Base-by-base conservation (phyloP, 768 basidiomycete genomes). In the Termitomyces sp. region DNA sequence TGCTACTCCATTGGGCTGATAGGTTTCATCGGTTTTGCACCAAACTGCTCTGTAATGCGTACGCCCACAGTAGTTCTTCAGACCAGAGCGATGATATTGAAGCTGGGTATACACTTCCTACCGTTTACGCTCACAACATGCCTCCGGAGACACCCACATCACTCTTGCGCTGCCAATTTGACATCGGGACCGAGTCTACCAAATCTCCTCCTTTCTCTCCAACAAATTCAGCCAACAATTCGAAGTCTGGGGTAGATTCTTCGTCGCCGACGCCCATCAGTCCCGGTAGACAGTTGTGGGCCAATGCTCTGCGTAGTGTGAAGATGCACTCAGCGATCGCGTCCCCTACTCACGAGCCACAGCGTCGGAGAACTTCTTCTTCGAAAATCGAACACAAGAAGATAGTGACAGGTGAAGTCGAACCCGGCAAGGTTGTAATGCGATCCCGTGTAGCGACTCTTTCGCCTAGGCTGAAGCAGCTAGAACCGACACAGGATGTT, bases 401-500 rank as follows among this genome's bases (percentile, higher is more conserved):
- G 50, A 66, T 67, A 6, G 59, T 63, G 25, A 60, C 62, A 14
- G 61, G 70, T 25, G 77, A 79, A 15, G 31, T 45, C 6, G 73
- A 72, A 59, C 70, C 76, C 8, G 56, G 74, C 17, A 71, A 74
- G 42, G 73, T 73, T 8, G 69, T 80, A 17, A 70, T 79, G 45
- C 75, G 77, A 20, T 85, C 87, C 17, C 80, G 87, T n/a, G 73
- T 89, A 5, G 76, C 83, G 29, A 71, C 72, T 7, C 71, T 90
- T 49, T 74, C 80, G n/a, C 83, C 86, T 15, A 85, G 81, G 63
- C 72, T 92, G 58, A 78, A 76, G 60, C 76, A 74, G 48, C 68
- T 91, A 64, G 77, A 81, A 57, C 71, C 81, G 9, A 85, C 83
- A 0, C 83, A 89, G 67, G 86, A 85, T 63, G 70, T 89, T 25